These are phyloP conservation scores for Petunia axillaris DNA, from an alignment of 257 asterid species.

Conservation along the genomic window DNA sequence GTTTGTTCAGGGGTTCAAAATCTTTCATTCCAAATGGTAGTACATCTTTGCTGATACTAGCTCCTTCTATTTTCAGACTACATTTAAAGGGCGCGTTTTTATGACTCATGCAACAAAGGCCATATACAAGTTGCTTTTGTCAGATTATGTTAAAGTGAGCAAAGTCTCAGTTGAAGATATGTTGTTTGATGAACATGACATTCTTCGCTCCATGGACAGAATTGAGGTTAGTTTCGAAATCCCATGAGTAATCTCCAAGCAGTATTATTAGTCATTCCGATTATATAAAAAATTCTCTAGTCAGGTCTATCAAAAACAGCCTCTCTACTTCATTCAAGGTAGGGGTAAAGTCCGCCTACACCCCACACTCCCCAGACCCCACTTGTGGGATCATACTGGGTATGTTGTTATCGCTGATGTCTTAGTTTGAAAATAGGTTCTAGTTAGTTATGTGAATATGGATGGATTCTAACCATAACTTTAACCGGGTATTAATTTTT, in stretches of 20 bases:
- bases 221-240: conserved; percentile 69
- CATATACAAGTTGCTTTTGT: conserved; percentile 84
- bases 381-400: too few species aligned
- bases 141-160: conserved; percentile 97
- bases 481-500: too few species aligned
- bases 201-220: conserved; percentile 82
- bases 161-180: conserved; percentile 97
- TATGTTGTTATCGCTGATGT: too few species aligned
- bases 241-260: background rate
- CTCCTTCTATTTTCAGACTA: conserved; percentile 59
- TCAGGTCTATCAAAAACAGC: background rate
- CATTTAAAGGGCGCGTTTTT: conserved; percentile 86
- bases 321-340: background rate
- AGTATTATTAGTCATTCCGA: background rate
- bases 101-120: conserved; percentile 99
- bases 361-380: too few species aligned
- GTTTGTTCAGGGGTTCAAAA: conserved; percentile 42
- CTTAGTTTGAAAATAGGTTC: too few species aligned
- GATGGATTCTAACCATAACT: too few species aligned
- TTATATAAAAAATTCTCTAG: background rate
- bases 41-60: conserved; percentile 29
- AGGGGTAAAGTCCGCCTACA: too few species aligned
- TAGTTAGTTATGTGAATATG: too few species aligned
- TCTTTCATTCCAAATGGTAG: background rate
- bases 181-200: conserved; percentile 86